Evolutionary conservation across 306 rosid genomes (phyloP).

Genomic region (Cotoneaster glaucophyllus): DNA sequence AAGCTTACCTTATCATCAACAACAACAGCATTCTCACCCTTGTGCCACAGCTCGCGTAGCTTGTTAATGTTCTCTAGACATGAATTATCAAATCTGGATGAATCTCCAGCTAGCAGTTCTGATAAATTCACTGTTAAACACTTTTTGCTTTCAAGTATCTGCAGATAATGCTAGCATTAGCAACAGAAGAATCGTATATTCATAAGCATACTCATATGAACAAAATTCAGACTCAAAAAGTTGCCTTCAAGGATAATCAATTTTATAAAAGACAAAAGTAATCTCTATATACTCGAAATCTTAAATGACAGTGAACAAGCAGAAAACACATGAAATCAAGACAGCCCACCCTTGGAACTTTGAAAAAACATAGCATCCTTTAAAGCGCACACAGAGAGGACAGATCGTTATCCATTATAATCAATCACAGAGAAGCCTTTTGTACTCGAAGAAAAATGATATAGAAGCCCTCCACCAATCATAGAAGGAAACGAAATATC

Average conservation of each 20-base stretch:
- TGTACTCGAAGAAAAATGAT: not conserved
- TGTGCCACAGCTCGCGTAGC: constrained; percentile 42
- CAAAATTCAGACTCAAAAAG: not conserved
- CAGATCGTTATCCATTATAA: not conserved
- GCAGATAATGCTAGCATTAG: constrained; percentile 18
- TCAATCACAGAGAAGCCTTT: not conserved
- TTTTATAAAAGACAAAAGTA: not conserved
- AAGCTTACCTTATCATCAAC: constrained; percentile 51
- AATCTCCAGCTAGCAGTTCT: constrained; percentile 24
- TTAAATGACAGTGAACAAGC: not conserved
- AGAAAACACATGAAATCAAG: not conserved
- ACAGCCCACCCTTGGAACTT: not conserved
- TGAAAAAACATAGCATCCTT: not conserved
- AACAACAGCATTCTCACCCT: constrained; percentile 45
- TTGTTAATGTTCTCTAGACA: constrained; percentile 40
- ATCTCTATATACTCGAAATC: not conserved
- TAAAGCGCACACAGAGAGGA: not conserved
- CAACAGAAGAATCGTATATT: not conserved
- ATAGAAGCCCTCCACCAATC: not conserved
- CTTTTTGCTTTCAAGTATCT: constrained; percentile 29
- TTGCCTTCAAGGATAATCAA: not conserved
- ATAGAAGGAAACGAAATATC: not conserved
- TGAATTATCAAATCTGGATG: constrained; percentile 22
- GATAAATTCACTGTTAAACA: constrained; percentile 27
- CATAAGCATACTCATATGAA: not conserved